Evolutionary conservation across 1,284 basidiomycete genomes (phyloP), one percentile per base, ranked within the genome.

Genomic region (Coniophora puteana): DNA sequence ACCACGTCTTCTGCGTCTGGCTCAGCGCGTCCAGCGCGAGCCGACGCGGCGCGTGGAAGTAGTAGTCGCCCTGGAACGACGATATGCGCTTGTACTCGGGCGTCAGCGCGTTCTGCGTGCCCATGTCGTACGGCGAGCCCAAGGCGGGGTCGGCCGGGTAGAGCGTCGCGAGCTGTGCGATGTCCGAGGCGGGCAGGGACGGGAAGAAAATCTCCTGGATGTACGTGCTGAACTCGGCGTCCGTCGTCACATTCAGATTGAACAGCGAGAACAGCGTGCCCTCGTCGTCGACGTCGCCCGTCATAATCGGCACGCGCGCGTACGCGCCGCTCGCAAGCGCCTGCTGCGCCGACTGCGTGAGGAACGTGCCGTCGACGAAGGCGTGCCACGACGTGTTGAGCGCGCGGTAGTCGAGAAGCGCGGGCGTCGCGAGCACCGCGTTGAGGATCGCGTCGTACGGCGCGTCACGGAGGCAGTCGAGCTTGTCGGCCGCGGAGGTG

Each of bases 251-350:
- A n/a, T n/a, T n/a, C n/a, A n/a, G n/a, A n/a, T n/a, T n/a, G n/a
- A n/a, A n/a, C n/a, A n/a, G n/a, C n/a, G n/a, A n/a, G n/a, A n/a
- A n/a, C n/a, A n/a, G n/a, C 51, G 59, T 62, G 31, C 54, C 61
- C 39, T 62, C 59, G 24, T 61, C 59, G 30, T 60, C 60, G 7
- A 54, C 49, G 36, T 45, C 39, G 8, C 60, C 62, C 4, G 53
- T 40, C 21, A 61, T 49, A 8, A 52, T 44, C 1, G 58, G 59
- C 3, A 61, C 45, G 16, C 6, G 40, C 5, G 52, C 46, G 36
- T 54, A 52, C 35, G 42, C 44, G 4, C 41, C 50, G n/a, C 34
- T 12, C 12, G 25, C 36, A 25, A 51, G 16, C 3, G 46, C 38
- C 27, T 46, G 35, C 36, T 49, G 34, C 2, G 41, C 31, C 13